Percentiles rank a stretch among this genome's conserved stretches.
Evolutionary conservation across 306 rosid species (phyloP).

Genomic region (Fragaria iinumae): DNA sequence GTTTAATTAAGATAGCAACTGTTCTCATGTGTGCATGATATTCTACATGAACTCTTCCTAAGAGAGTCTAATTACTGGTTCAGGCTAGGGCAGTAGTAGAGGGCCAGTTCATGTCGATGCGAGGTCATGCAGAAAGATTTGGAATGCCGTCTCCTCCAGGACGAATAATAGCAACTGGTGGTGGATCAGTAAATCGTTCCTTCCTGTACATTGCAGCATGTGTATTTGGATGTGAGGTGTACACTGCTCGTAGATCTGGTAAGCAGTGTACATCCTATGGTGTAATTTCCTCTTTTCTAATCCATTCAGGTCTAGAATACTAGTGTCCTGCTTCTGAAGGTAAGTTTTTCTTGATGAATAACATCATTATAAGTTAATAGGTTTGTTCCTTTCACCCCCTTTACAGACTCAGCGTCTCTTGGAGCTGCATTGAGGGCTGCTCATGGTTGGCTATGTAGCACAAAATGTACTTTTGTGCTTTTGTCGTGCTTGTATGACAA

Average conservation of each 20-base stretch:
- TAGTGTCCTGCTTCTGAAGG: neutral
- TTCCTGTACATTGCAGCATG: slow-evolving; percentile 74
- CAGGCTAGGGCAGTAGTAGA: slow-evolving; percentile 82
- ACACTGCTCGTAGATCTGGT: slow-evolving; percentile 87
- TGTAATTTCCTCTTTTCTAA: neutral
- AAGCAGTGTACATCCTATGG: slow-evolving; percentile 12
- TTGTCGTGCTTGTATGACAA: slow-evolving; percentile 60
- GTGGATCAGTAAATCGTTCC: slow-evolving; percentile 70
- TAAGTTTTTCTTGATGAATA: neutral
- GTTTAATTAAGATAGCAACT: neutral
- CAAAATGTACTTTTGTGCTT: slow-evolving; percentile 62
- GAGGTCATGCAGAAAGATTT: slow-evolving; percentile 90
- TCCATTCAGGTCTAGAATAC: neutral
- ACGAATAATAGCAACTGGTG: slow-evolving; percentile 91
- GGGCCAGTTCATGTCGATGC: slow-evolving; percentile 86
- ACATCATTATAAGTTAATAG: neutral
- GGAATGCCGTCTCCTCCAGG: slow-evolving; percentile 95
- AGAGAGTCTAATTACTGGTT: slow-evolving; percentile 14
- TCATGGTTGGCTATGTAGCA: slow-evolving; percentile 83
- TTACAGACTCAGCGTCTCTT: slow-evolving; percentile 85
- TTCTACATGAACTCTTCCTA: neutral
- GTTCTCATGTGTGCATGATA: slow-evolving; percentile 17
- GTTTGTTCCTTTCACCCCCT: neutral
- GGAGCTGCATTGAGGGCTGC: slow-evolving; percentile 97
- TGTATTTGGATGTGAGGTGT: slow-evolving; percentile 81